phyloP scores from a whole-genome alignment of 2,329 filamentous ascomycete species.

The Cadophora luteo-olivacea region DNA sequence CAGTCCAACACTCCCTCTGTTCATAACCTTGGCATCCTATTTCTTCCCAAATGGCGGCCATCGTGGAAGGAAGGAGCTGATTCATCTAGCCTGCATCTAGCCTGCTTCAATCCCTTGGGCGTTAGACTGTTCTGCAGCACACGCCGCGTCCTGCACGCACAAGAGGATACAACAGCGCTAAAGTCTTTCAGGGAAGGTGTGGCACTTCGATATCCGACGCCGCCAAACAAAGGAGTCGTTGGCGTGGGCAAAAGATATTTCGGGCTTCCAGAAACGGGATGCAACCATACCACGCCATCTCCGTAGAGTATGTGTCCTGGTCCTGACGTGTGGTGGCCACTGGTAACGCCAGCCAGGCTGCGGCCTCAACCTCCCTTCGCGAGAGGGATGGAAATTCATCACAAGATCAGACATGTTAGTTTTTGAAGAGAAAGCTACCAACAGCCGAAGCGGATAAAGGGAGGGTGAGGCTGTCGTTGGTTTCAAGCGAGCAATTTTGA shows the following conservation, averaged over 20 bases:
- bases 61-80: background rate
- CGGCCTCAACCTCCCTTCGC: background rate
- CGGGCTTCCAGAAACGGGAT: background rate
- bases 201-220: constrained; percentile 1
- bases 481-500: constrained; percentile 20
- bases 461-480: constrained; percentile 10
- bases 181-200: constrained; percentile 4
- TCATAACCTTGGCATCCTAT: background rate
- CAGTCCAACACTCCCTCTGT: background rate
- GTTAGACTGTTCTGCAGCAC: constrained; percentile 12
- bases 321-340: background rate
- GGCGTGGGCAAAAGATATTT: background rate
- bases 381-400: background rate
- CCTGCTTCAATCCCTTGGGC: background rate
- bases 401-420: background rate
- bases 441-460: constrained; percentile 1
- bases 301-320: background rate
- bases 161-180: constrained; percentile 7
- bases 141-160: background rate
- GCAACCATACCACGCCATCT: background rate
- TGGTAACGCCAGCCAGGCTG: background rate
- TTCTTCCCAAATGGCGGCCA: background rate
- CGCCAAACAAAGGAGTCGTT: constrained; percentile 11
- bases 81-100: background rate
- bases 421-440: background rate